These are phyloP conservation scores for Tetrahymena elliotti DNA, from an alignment of 73 alveolate genomes.

Conservation along the genomic window DNA sequence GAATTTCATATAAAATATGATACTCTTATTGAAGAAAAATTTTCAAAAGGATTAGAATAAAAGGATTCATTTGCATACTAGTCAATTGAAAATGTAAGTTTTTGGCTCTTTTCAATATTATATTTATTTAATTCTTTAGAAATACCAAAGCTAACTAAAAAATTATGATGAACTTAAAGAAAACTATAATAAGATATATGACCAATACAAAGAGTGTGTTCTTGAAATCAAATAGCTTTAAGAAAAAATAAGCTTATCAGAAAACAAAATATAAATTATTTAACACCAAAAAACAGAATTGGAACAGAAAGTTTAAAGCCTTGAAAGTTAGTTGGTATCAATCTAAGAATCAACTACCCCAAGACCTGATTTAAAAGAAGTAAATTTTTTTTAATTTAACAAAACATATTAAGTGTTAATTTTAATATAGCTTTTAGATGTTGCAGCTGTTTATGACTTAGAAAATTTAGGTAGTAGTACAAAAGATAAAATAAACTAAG, in stretches of 20 bases:
- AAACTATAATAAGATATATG: background rate
- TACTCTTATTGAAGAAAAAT: background rate
- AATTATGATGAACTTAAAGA: background rate
- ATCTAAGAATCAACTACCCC: background rate
- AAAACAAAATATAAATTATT: background rate
- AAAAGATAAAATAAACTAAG: background rate
- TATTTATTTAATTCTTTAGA: background rate
- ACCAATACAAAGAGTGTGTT: background rate
- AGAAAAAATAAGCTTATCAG: background rate
- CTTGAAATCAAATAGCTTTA: background rate
- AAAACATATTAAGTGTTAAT: background rate
- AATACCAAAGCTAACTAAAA: background rate
- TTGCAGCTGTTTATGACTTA: background rate
- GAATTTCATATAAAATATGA: background rate
- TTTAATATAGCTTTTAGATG: background rate
- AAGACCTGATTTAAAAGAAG: background rate
- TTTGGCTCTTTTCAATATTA: background rate
- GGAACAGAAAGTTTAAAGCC: background rate
- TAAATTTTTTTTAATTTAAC: background rate
- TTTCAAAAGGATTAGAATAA: background rate
- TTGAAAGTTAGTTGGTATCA: background rate
- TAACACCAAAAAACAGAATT: background rate
- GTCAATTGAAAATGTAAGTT: background rate
- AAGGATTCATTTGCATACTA: background rate
- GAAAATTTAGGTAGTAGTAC: background rate